Evolutionary conservation across 2,329 filamentous ascomycete genomes (phyloP), one percentile per base, ranked within the genome.

Genomic region (Chrysosporium queenslandicum): DNA sequence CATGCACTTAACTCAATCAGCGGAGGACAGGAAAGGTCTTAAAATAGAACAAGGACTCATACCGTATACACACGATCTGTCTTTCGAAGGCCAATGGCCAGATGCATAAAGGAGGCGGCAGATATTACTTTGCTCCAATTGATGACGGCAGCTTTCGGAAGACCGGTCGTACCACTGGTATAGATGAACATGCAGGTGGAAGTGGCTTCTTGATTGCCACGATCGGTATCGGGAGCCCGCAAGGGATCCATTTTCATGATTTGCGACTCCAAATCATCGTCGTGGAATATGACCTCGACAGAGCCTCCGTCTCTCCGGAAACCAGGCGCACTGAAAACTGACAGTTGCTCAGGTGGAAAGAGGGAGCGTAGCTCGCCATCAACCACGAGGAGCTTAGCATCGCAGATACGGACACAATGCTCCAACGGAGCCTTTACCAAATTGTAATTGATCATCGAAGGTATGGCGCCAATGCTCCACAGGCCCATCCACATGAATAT

Each of bases 371-470:
- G 73, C 16, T 81, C 76, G 2, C 83, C 77, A 58, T 92, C 88
- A 8, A 91, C 76, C 18, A 95, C 65, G 52, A 90, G 71, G 2
- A 94, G 63, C 8, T 77, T 77, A 0, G 86, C 74, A 0, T 77
- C 81, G 1, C 86, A 84, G 1, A 81, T 79, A 57, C 76, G 78
- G 41, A 94, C 74, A 59, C 86, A 91, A 67, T 95, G 88, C 2
- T 79, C 66, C 56, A 95, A 72, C 0, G 87, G 76, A 25, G 83
- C 79, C 11, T 82, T 83, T 0, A 78, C 76, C 46, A 94, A 71
- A 64, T 92, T 92, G 69, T 90, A 91, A 68, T 95, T 95, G 70
- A 94, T 85, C 60, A 92, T 87, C 0, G 88, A 88, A 0, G 88
- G 87, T 52, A 82, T 82, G 0, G 86, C 88, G 9, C 89, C 89